phyloP scores from a whole-genome alignment of 306 rosid species.

The Cucurbita moschata region DNA sequence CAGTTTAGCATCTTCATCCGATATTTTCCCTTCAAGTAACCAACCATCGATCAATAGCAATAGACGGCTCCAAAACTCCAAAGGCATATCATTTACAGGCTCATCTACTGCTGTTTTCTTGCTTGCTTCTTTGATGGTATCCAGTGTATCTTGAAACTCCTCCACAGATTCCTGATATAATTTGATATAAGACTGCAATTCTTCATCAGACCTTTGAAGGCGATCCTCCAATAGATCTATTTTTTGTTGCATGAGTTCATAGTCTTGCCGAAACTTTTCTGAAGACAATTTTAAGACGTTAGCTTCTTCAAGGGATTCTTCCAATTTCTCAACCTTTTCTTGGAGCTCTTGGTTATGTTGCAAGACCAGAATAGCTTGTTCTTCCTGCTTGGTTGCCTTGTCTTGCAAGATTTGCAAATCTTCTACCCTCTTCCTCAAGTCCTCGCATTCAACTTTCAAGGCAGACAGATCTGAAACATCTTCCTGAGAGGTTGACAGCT shows the following conservation, averaged over 20 bases:
- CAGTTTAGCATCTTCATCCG: constrained; percentile 41
- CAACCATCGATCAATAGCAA: constrained; percentile 88
- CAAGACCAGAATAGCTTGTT: constrained; percentile 46
- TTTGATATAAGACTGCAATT: constrained; percentile 55
- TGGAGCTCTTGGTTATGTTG: constrained; percentile 82
- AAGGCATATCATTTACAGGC: constrained; percentile 79
- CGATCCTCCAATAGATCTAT: constrained; percentile 59
- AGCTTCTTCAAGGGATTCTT: constrained; percentile 66
- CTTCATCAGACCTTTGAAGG: constrained; percentile 75
- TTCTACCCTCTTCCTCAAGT: constrained; percentile 49
- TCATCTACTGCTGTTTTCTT: constrained; percentile 42
- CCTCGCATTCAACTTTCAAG: constrained; percentile 47
- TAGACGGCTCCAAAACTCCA: constrained; percentile 84
- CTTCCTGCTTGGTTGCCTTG: constrained; percentile 61
- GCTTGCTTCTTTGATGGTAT: constrained; percentile 63
- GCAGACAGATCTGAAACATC: constrained; percentile 47
- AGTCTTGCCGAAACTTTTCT: constrained; percentile 50
- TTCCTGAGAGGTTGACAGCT: constrained; percentile 51
- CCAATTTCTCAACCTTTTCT: constrained; percentile 59
- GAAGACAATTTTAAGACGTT: constrained; percentile 49
- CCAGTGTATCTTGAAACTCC: constrained; percentile 67
- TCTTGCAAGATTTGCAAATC: constrained; percentile 54
- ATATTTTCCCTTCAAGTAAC: constrained; percentile 68
- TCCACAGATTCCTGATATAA: constrained; percentile 74
- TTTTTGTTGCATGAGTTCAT: constrained; percentile 66